These are phyloP conservation scores for Populus deltoides DNA, from an alignment of 345 rosid genomes.

Conservation along the genomic window DNA sequence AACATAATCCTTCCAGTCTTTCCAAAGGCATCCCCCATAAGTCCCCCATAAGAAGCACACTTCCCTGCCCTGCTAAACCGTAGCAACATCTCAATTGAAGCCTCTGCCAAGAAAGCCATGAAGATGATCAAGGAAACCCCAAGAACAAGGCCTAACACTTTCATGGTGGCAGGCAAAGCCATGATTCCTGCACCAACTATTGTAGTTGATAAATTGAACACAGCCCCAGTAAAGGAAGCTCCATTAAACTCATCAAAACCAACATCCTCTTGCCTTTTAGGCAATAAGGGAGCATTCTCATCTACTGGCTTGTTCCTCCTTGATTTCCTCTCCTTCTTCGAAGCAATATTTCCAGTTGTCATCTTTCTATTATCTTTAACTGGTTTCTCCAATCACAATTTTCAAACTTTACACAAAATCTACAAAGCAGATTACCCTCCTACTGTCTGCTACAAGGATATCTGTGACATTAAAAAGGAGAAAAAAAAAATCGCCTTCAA, in stretches of 20 bases:
- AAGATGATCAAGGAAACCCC: constrained; percentile 67
- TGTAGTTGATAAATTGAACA: constrained; percentile 81
- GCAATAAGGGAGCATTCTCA: constrained; percentile 58
- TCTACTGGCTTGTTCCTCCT: constrained; percentile 39
- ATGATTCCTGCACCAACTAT: constrained; percentile 94
- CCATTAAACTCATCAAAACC: constrained; percentile 69
- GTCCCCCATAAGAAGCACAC: constrained; percentile 60
- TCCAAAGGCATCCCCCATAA: constrained; percentile 90
- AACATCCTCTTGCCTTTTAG: constrained; percentile 39
- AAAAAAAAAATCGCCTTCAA: constrained; percentile 1
- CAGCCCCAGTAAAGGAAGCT: constrained; percentile 87
- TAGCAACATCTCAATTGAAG: constrained; percentile 74
- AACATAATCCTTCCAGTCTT: constrained; percentile 55
- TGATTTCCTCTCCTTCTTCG: constrained; percentile 49
- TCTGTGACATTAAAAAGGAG: not conserved
- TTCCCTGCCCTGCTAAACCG: constrained; percentile 75
- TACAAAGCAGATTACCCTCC: constrained; percentile 8
- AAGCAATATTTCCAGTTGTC: constrained; percentile 44
- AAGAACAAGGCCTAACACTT: constrained; percentile 67
- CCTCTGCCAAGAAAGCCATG: constrained; percentile 78
- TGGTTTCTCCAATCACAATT: constrained; percentile 9
- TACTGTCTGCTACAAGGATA: not conserved
- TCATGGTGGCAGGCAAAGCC: constrained; percentile 96
- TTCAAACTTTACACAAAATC: constrained; percentile 3
- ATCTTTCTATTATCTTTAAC: constrained; percentile 32